Evolutionary conservation across 768 basidiomycete genomes (phyloP).

Genomic region (Galerina marginata): DNA sequence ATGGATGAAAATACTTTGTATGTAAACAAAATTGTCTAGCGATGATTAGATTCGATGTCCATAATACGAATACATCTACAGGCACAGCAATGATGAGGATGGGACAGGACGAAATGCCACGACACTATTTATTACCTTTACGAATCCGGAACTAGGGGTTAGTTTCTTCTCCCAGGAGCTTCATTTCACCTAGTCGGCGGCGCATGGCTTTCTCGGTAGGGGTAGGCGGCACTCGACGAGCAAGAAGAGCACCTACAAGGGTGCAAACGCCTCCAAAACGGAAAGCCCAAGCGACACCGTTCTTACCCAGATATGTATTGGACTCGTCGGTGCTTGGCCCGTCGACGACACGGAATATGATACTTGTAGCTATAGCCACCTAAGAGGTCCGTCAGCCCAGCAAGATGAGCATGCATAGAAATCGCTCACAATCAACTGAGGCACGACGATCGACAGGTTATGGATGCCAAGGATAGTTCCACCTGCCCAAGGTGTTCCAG

Average conservation of each 20-base stretch:
- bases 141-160: constrained; percentile 41
- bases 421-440: constrained; percentile 84
- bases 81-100: background rate
- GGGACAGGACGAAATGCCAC: constrained; percentile 3
- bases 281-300: constrained; percentile 92
- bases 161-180: constrained; percentile 68
- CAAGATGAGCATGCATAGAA: background rate
- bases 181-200: constrained; percentile 79
- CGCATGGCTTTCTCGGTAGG: constrained; percentile 92
- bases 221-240: constrained; percentile 86
- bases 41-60: constrained; percentile 6
- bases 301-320: constrained; percentile 76
- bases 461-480: constrained; percentile 95
- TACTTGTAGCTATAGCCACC: constrained; percentile 86
- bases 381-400: constrained; percentile 32
- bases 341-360: constrained; percentile 86
- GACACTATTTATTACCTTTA: background rate
- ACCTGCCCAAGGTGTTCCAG: constrained; percentile 66
- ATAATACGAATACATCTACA: constrained; percentile 6
- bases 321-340: constrained; percentile 49
- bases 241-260: constrained; percentile 79
- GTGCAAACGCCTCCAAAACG: constrained; percentile 92
- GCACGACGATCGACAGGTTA: constrained; percentile 93
- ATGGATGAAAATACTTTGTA: no score
- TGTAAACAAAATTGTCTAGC: no score